Base-by-base conservation (phyloP, 495 filamentous ascomycete species). In the Tuber magnatum region DNA sequence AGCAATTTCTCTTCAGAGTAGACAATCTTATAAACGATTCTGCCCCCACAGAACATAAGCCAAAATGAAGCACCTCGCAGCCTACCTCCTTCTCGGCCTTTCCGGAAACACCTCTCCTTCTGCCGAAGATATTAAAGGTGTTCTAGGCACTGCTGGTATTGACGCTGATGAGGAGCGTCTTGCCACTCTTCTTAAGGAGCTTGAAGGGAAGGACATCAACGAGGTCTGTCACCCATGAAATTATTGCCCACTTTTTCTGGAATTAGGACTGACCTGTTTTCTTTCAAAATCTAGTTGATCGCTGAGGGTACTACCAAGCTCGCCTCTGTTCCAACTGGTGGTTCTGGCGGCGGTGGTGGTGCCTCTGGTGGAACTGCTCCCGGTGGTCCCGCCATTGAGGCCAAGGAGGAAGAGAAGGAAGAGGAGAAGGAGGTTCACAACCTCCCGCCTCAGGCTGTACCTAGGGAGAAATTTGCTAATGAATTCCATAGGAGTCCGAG, bases 1-100 rank as follows among this genome's bases (percentile, higher is more conserved):
- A 43, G 38, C 46, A 44, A 56, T 61, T 68, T 70, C 39, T 56
- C 10, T 16, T 48, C 51, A 40, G 65, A 40, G 28, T 40, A 56
- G 65, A 75, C 42, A 70, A 35, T 42, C 68, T 70, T 41, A 70
- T 79, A 40, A 75, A 81, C 77, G 68, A 75, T 44, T 76, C 75
- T 72, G 76, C 77, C 70, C 74, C 71, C 40, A 72, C 76, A 73
- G 70, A 40, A 43, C 39, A 73, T 77, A 86, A 87, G 71, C 46
- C 73, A 94, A 91, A 93, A 99, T 99, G 95, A 99, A 98, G 94
- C 91, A 98, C 87, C 92, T 99, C 87, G 96, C 95, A 84, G 94
- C 95, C 84, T 99, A 97, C 90, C 93, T 99, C 83, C 95, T 99
- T 85, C 91, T 97, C 86, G 87, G 87, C 88, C 90, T 98, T 81